Evolutionary conservation across 1,284 basidiomycete genomes (phyloP), one percentile per base, ranked within the genome.

Genomic region (Thecaphora frezii): DNA sequence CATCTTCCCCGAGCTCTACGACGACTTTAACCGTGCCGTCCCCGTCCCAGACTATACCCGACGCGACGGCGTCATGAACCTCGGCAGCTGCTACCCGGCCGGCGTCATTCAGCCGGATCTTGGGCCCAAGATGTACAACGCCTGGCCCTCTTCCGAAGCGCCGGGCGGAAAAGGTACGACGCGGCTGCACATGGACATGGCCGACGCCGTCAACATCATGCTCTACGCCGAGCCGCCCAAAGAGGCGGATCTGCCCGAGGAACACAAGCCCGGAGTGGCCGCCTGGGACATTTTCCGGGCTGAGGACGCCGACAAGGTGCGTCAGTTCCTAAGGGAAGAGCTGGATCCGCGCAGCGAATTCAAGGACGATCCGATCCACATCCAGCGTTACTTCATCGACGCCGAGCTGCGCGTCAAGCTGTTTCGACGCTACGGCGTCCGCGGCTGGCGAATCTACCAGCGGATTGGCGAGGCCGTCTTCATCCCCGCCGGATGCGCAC

Each of bases 171-270:
- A 88, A 69, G 89, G 90, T 9, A 87, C 89, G 23, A 97, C 93
- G 3, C 83, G 91, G 44, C 79, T 97, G 48, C 93, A 97, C 76
- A 93, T 94, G 91, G 93, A 97, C 80, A 91, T 94, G 84, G 91
- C 93, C 0, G 93, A 97, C 73, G 92, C 91, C 1, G 82, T 96
- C 60, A 97, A 97, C 79, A 85, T 96, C 68, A 91, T 97, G 64
- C 65, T 73, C 13, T 43, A 69, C 49, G 58, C 73, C 19, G 45
- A 56, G 25, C 53, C 44, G 9, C 24, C 28, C 9, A 55, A 51
- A 21, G 65, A 48, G 36, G 54, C n/a, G 44, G 68, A 61, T 33
- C 51, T 67, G 0, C 51, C 58, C 41, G 58, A 48, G 24, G 41
- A 56, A 21, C 63, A 61, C 26, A 42, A 13, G n/a, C 84, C 85